These are phyloP conservation scores for Solanum dulcamara DNA, from an alignment of 257 asterid species.

Conservation along the genomic window DNA sequence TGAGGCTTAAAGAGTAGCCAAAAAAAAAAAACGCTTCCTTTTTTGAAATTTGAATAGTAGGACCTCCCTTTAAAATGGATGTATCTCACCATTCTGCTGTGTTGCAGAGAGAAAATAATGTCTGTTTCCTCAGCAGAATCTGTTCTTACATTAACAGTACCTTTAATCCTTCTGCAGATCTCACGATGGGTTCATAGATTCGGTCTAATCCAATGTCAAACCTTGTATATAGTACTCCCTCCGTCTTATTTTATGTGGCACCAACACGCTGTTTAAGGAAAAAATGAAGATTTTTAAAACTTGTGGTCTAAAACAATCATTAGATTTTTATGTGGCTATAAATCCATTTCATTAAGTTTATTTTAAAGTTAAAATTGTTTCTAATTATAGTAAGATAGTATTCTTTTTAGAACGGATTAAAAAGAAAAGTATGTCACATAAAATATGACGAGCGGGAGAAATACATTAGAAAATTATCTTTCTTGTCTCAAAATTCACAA, in stretches of 20 bases:
- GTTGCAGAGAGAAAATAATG: slow-evolving; percentile 18
- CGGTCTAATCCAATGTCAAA: not conserved
- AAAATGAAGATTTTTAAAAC: too few species aligned
- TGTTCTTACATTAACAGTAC: not conserved
- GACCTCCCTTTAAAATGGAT: not conserved
- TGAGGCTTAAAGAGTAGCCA: not conserved
- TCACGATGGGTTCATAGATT: not conserved
- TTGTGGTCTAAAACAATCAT: not conserved
- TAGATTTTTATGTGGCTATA: too few species aligned
- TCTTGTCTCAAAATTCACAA: not conserved
- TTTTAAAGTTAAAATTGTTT: too few species aligned
- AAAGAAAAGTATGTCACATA: too few species aligned
- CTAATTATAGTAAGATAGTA: too few species aligned
- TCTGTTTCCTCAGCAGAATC: not conserved
- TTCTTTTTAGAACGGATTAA: too few species aligned
- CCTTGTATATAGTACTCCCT: not conserved
- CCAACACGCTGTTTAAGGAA: not conserved
- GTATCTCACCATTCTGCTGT: not conserved
- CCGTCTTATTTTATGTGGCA: not conserved
- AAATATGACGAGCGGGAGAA: too few species aligned
- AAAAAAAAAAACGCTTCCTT: not conserved
- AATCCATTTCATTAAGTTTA: too few species aligned
- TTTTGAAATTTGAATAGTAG: slow-evolving; percentile 22
- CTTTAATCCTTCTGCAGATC: not conserved
- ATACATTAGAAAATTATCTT: not conserved